A percentile compares a stretch with the other conserved stretches of the same genome.
These are phyloP conservation scores for Cladosporium sp. DNA, from an alignment of 2,329 filamentous ascomycete species.

Conservation along the genomic window DNA sequence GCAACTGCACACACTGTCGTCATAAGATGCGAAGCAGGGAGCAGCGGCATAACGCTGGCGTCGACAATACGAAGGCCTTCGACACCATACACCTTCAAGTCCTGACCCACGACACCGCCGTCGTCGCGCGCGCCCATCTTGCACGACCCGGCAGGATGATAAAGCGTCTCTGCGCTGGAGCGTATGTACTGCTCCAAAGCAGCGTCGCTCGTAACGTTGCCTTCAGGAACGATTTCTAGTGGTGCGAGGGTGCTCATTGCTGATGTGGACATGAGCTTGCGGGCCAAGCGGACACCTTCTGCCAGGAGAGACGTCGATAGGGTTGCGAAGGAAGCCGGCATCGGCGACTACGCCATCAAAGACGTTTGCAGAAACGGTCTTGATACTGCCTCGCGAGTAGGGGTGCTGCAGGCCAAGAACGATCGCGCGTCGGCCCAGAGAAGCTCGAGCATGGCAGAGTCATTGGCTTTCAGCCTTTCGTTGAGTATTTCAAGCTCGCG, in stretches of 20 bases:
- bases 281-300: background rate
- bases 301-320: constrained; percentile 42
- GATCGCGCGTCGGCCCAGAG: background rate
- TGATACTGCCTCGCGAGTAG: constrained; percentile 26
- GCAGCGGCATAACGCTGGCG: constrained; percentile 29
- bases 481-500: background rate
- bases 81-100: constrained; percentile 35
- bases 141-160: constrained; percentile 15
- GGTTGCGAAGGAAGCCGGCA: constrained; percentile 31
- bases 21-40: constrained; percentile 26
- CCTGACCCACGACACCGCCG: constrained; percentile 30
- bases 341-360: constrained; percentile 19
- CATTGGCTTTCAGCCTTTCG: background rate
- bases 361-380: constrained; percentile 19
- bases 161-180: background rate
- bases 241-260: background rate
- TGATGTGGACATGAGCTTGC: background rate
- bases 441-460: background rate
- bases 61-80: constrained; percentile 34
- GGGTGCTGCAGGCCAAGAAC: constrained; percentile 26
- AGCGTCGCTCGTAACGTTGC: background rate
- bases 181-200: background rate
- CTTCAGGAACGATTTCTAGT: background rate
- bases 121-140: constrained; percentile 13
- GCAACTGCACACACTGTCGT: constrained; percentile 29